Base-by-base conservation (phyloP, 2,329 filamentous ascomycete genomes). In the Ophiostoma himal-ulmi region DNA sequence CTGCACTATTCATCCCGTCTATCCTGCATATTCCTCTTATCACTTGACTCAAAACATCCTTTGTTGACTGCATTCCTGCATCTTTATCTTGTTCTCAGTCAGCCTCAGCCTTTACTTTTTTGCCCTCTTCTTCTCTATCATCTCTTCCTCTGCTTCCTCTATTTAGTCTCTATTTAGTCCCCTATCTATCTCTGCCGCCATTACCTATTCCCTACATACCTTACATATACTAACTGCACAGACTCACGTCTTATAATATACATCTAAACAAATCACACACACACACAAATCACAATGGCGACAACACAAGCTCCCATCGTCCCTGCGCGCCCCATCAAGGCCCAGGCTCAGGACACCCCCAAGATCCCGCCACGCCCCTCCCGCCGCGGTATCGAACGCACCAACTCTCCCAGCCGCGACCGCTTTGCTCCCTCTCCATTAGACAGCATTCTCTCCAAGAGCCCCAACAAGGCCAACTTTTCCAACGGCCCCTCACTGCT, bases 351-450 rank as follows among this genome's bases (percentile, higher is more conserved):
- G 74, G 85, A 85, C 69, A 74, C 87, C 60, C 93, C 94, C 72
- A 87, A 86, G 76, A 85, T 97, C 67, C 94, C 94, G 73, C 91
- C 93, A 73, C 91, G 94, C 73, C 94, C 94, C 5, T 74, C 78
- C 69, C 83, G 83, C 75, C 89, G 89, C 78, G 91, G 90, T 65
- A 77, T 88, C 75, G 89, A 93, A 74, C 91, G 93, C 79, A 92
- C 92, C 39, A 79, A 89, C 73, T 96, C 93, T 70, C 92, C 92
- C 62, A 86, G 88, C 75, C 88, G 89, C 75, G 90, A 92, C 75
- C 89, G 89, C 75, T 97, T 91, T 78, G 91, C 93, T 48, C 92
- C 88, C 68, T 97, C 94, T 69, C 94, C 94, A 10, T 83, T 97
- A 76, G 91, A 93, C 76, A 86, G 82, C 70, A 79, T 89, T 72